These are phyloP conservation scores for Sporothrix sp. DNA, from an alignment of 2,329 filamentous ascomycete species.

Conservation along the genomic window DNA sequence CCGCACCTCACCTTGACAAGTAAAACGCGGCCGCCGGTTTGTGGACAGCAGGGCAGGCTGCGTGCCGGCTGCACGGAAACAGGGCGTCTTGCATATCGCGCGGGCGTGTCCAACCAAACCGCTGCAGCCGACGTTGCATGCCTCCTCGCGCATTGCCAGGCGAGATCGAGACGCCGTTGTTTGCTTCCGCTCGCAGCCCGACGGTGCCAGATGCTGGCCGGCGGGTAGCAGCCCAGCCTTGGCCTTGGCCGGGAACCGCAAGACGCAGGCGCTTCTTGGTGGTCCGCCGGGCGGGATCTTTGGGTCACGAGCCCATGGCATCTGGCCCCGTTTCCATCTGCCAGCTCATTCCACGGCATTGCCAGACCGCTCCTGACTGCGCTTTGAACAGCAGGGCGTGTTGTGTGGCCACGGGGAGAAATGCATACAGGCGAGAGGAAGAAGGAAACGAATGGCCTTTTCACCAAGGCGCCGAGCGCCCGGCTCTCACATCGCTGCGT, in stretches of 20 bases:
- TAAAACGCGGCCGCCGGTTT: no score
- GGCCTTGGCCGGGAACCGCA: neutral
- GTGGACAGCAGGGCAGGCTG: neutral
- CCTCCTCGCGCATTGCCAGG: no score
- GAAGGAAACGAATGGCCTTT: no score
- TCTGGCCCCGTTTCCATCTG: neutral
- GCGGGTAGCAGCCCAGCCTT: neutral
- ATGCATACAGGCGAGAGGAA: neutral
- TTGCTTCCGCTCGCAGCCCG: neutral
- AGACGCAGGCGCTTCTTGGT: neutral
- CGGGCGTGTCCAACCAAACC: no score
- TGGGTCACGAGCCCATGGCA: neutral
- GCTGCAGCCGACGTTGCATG: no score
- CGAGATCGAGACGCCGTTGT: no score
- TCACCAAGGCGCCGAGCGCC: no score
- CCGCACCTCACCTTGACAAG: neutral
- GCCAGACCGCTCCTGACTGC: neutral
- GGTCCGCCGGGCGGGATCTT: neutral
- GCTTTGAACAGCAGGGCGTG: neutral
- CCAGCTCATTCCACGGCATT: neutral
- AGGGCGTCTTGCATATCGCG: neutral
- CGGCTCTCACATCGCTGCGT: no score
- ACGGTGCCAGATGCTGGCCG: neutral
- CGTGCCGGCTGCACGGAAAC: neutral
- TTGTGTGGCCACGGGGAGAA: neutral